phyloP scores from a whole-genome alignment of 768 basidiomycete species.

The Neoboletus subvelutipes region DNA sequence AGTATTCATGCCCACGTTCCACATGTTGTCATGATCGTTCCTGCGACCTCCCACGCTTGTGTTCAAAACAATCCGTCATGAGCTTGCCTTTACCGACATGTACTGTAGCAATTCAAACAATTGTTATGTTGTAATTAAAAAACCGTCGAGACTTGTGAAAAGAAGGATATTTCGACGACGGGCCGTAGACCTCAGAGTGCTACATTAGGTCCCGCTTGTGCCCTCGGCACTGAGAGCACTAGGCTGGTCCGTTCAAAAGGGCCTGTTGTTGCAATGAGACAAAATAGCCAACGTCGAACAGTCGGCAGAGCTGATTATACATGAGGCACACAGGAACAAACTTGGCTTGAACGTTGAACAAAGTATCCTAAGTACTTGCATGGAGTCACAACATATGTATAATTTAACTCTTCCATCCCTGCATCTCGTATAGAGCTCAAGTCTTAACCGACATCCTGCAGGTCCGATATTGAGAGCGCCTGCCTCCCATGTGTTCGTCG shows the following conservation, averaged over 20 bases:
- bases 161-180: background rate
- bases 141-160: background rate
- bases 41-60: no score
- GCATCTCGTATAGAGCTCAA: background rate
- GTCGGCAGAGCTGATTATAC: background rate
- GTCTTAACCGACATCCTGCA: conserved; percentile 27
- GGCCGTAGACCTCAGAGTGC: background rate
- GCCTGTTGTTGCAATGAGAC: background rate
- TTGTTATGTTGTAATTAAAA: background rate
- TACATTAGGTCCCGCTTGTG: background rate
- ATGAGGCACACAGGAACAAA: background rate
- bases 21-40: background rate
- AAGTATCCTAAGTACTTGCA: background rate
- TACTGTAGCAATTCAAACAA: background rate
- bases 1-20: background rate
- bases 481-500: conserved; percentile 33
- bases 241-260: background rate
- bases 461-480: conserved; percentile 30
- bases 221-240: background rate
- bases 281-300: background rate
- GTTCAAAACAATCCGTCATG: background rate
- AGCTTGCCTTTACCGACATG: background rate
- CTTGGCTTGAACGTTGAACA: background rate
- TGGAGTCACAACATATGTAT: conserved; percentile 11
- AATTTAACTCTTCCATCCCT: conserved; percentile 9